A percentile compares a stretch with the other conserved stretches of the same genome.
Conservation (phyloP, 257 asterid genomes). For the Ilex asprella region DNA sequence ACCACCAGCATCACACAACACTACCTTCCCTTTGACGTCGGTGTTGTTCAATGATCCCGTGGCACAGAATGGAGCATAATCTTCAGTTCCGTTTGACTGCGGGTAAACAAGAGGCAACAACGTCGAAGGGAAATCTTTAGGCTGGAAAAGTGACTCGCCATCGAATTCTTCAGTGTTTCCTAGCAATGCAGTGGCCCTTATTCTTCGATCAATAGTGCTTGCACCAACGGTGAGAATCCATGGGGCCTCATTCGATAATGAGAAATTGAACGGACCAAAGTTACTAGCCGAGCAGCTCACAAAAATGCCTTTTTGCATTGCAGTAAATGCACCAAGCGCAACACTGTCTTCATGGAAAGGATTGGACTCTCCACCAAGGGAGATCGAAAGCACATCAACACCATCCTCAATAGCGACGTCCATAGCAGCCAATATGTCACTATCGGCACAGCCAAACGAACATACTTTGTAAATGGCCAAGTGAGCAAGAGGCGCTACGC, state of each 20-base stretch:
- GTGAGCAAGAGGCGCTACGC: conserved; percentile 55
- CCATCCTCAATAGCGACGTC: conserved; percentile 46
- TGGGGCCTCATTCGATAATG: conserved; percentile 23
- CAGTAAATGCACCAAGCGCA: conserved; percentile 35
- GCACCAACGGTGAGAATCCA: conserved; percentile 57
- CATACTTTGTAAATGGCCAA: conserved; percentile 46
- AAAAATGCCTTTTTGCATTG: conserved; percentile 37
- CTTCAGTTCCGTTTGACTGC: conserved; percentile 10
- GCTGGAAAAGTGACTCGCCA: conserved; percentile 33
- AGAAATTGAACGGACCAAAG: conserved; percentile 2
- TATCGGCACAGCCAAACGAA: conserved; percentile 14
- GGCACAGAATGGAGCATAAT: conserved; percentile 12
- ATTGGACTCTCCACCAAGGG: not conserved
- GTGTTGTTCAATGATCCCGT: conserved; percentile 11
- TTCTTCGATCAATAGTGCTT: conserved; percentile 30
- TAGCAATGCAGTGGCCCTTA: conserved; percentile 28
- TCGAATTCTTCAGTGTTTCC: conserved; percentile 21
- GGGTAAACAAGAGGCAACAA: conserved; percentile 28
- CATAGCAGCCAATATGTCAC: conserved; percentile 34
- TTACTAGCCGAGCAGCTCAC: conserved; percentile 44
- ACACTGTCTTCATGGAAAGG: conserved; percentile 11
- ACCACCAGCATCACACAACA: conserved; percentile 13
- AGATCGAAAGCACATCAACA: conserved; percentile 32
- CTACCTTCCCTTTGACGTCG: conserved; percentile 12
- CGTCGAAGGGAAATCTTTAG: conserved; percentile 13